Base-by-base conservation (phyloP, 352 stramenopile genomes). In the Phytopythium vexans region DNA sequence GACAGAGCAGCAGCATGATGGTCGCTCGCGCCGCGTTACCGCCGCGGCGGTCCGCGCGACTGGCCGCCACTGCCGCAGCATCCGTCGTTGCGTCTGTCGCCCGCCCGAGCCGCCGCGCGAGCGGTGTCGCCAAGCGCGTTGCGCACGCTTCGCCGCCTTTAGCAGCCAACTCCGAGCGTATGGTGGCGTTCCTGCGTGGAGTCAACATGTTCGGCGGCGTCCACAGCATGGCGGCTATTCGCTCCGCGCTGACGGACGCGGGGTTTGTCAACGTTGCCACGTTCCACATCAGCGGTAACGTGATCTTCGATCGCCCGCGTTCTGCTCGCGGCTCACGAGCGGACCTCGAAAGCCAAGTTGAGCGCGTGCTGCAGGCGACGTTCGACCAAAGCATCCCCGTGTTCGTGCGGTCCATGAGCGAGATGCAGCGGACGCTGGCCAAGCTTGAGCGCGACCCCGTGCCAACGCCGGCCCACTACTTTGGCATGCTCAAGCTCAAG, bases 171-270 rank as follows among this genome's bases (percentile, higher is more conserved):
- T 27, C 15, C 15, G 15, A 45, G 41, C 41, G 41, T 0, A 52
- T 64, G 38, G 62, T 67, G 50, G 54, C 58, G 31, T 70, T 70
- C 39, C 62, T 70, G 11, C 62, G 62, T 7, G 62, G 58, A 12
- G 62, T 70, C 8, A 70, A 70, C 43, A 41, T 70, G 34, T 56
- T 50, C 3, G 62, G 62, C 3, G 56, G 58, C n/a, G 51, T 60
- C 12, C 62, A 70, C 45, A 67, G 62, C 45, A 70, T 70, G 62
- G 56, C 62, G 27, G 55, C 52, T 21, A 67, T 70, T 36, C 45
- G 49, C 2, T 37, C 58, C 3, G 62, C 58, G 35, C 41, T 70
- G 39, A 12, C 21, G 27, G 34, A 41, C 8, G 49, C 48, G 14
- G 58, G 62, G 2, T 52, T 70, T 36, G 8, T 9, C 40, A 70